A percentile compares a stretch with the other conserved stretches of the same genome.
phyloP scores from a whole-genome alignment of 2,329 filamentous ascomycete genomes.

The Colletotrichum liriopes region DNA sequence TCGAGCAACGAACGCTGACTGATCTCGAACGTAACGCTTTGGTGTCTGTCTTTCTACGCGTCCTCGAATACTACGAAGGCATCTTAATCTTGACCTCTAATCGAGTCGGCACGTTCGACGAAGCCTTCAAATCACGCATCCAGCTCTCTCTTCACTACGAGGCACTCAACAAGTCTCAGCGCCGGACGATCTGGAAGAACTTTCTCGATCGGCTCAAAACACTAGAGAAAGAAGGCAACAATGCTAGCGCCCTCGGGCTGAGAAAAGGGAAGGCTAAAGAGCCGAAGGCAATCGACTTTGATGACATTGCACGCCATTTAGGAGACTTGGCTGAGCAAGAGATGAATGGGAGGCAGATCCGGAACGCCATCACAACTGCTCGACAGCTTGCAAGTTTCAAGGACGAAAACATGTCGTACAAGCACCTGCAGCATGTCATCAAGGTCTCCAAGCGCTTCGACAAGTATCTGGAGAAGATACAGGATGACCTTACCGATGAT shows the following conservation, averaged over 20 bases:
- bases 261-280: neutral
- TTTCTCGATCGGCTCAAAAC: neutral
- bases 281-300: neutral
- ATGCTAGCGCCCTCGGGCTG: neutral
- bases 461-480: neutral
- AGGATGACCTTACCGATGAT: neutral
- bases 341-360: constrained; percentile 15
- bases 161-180: constrained; percentile 35
- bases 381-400: neutral
- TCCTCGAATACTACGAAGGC: constrained; percentile 46
- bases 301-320: neutral
- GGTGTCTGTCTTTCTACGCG: constrained; percentile 53
- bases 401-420: neutral
- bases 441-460: neutral
- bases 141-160: constrained; percentile 54
- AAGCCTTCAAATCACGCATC: constrained; percentile 55
- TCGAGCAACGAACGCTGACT: constrained; percentile 44
- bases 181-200: constrained; percentile 38
- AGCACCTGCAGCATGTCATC: neutral
- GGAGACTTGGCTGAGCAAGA: neutral
- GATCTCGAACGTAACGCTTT: constrained; percentile 74
- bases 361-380: constrained; percentile 3
- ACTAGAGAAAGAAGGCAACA: neutral
- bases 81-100: too few relatives aligned
- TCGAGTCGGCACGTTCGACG: constrained; percentile 54